Evolutionary conservation across 2,329 filamentous ascomycete genomes (phyloP).

Genomic region (Fusarium sp.): DNA sequence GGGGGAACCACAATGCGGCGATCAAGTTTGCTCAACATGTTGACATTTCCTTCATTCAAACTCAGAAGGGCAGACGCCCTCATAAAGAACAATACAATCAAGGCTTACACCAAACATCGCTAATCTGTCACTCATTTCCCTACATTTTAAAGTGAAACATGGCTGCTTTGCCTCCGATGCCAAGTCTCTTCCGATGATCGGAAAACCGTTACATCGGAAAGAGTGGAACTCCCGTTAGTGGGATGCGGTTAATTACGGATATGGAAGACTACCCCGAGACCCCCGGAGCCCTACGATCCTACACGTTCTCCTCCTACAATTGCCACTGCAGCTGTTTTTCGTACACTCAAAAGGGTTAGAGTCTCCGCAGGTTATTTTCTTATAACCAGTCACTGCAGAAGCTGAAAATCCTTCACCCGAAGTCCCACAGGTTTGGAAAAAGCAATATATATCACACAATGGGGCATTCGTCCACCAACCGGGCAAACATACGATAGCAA

Average conservation of each 20-base stretch:
- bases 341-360: neutral
- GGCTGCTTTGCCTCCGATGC: neutral
- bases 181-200: neutral
- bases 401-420: neutral
- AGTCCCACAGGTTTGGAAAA: neutral
- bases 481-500: neutral
- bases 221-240: neutral
- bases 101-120: no score
- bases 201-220: neutral
- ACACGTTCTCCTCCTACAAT: no score
- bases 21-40: neutral
- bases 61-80: no score
- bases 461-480: neutral
- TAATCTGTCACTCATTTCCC: no score
- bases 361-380: neutral
- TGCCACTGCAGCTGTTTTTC: neutral
- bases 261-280: neutral
- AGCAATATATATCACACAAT: neutral
- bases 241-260: neutral
- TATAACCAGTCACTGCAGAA: neutral
- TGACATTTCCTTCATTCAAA: neutral
- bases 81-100: no score
- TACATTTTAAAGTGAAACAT: conserved; percentile 12
- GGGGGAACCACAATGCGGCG: no score
- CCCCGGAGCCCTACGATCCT: neutral